Evolutionary conservation across 2,329 filamentous ascomycete species (phyloP).

Genomic region (Calonectria ilicicola): DNA sequence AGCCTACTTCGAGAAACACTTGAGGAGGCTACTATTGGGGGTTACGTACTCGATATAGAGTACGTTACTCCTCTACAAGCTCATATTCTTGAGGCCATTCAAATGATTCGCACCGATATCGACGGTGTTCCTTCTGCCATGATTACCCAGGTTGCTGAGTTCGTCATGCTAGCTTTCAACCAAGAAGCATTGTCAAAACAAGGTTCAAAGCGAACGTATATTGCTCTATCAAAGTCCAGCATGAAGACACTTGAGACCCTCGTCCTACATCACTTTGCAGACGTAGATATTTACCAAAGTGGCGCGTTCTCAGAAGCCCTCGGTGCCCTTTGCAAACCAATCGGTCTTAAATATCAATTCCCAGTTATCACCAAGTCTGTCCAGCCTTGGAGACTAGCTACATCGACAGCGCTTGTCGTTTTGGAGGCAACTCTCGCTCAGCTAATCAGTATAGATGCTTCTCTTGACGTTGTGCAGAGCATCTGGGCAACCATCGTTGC

Average conservation of each 20-base stretch:
- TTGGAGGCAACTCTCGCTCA: constrained; percentile 74
- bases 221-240: constrained; percentile 87
- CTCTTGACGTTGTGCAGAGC: constrained; percentile 58
- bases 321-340: constrained; percentile 74
- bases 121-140: constrained; percentile 75
- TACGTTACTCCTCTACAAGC: constrained; percentile 79
- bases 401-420: constrained; percentile 75
- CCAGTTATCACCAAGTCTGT: constrained; percentile 76
- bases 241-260: constrained; percentile 77
- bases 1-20: constrained; percentile 78
- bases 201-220: constrained; percentile 77
- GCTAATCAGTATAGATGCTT: constrained; percentile 62
- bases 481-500: constrained; percentile 80
- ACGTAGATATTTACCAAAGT: constrained; percentile 76
- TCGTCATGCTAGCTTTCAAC: constrained; percentile 77
- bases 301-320: constrained; percentile 76
- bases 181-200: constrained; percentile 50
- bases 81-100: constrained; percentile 75
- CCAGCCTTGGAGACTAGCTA: constrained; percentile 85
- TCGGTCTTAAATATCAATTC: constrained; percentile 85
- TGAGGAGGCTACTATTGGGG: constrained; percentile 74
- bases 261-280: constrained; percentile 68
- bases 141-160: constrained; percentile 75
- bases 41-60: constrained; percentile 80
- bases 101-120: constrained; percentile 75